phyloP scores from a whole-genome alignment of 441 rosid species.

The Gossypium davidsonii region DNA sequence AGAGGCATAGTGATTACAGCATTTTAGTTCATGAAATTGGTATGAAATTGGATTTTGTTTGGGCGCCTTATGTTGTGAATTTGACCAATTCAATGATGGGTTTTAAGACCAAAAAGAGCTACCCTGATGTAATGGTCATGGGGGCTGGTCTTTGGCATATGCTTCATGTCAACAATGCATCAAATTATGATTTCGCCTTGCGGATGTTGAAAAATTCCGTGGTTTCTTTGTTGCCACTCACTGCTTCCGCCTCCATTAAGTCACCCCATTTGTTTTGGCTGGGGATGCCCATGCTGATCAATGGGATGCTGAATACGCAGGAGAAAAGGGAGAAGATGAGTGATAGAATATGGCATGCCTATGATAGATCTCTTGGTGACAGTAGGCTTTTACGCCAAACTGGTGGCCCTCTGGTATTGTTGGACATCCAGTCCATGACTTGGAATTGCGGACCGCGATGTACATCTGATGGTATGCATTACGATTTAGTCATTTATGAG shows the following conservation, averaged over 20 bases:
- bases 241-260: neutral
- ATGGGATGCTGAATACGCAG: neutral
- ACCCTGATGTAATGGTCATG: neutral
- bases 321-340: neutral
- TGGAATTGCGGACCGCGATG: neutral
- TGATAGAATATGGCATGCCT: neutral
- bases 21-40: neutral
- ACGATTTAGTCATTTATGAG: neutral
- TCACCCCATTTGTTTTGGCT: neutral
- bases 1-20: neutral
- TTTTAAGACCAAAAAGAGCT: neutral
- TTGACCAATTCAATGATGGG: neutral
- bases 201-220: neutral
- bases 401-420: neutral
- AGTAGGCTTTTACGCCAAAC: neutral
- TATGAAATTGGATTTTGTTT: neutral
- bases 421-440: neutral
- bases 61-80: neutral
- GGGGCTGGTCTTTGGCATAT: neutral
- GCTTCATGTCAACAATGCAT: neutral
- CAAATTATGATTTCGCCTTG: neutral
- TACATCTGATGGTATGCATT: neutral
- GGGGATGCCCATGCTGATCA: neutral
- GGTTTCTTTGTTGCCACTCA: neutral
- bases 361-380: neutral